Conservation (phyloP, 768 basidiomycete genomes). For the Hortiboletus campestris region DNA sequence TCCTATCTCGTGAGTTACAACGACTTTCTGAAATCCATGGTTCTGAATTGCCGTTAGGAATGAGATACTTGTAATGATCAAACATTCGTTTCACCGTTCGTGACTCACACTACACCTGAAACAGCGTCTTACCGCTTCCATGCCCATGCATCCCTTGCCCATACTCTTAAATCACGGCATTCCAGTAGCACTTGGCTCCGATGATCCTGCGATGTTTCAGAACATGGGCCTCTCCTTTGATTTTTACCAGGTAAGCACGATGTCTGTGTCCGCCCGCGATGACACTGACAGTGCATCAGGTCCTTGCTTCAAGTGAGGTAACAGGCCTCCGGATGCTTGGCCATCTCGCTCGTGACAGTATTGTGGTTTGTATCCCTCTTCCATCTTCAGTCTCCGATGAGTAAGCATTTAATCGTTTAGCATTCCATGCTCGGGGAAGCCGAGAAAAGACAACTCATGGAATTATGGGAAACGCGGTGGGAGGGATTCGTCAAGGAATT, state of each 20-base stretch:
- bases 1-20: slow-evolving; percentile 67
- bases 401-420: slow-evolving; percentile 29
- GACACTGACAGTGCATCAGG: slow-evolving; percentile 33
- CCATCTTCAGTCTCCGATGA: neutral
- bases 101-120: neutral
- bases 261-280: neutral
- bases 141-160: slow-evolving; percentile 77
- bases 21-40: neutral
- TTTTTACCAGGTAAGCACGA: slow-evolving; percentile 60
- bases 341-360: slow-evolving; percentile 67
- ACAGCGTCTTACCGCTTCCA: slow-evolving; percentile 72
- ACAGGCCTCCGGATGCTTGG: slow-evolving; percentile 63
- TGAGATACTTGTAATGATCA: slow-evolving; percentile 58
- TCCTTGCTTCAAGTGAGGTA: slow-evolving; percentile 66
- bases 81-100: neutral
- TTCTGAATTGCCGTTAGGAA: slow-evolving; percentile 44
- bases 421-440: slow-evolving; percentile 48
- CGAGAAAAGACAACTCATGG: slow-evolving; percentile 45
- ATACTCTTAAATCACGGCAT: slow-evolving; percentile 71
- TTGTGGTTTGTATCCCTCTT: slow-evolving; percentile 36
- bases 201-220: slow-evolving; percentile 76
- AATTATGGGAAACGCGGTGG: slow-evolving; percentile 51
- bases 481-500: slow-evolving; percentile 41
- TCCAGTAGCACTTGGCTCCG: slow-evolving; percentile 67
- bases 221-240: slow-evolving; percentile 78